phyloP scores from a whole-genome alignment of 1,284 basidiomycete species.

The Melanopsichium pennsylvanicum region DNA sequence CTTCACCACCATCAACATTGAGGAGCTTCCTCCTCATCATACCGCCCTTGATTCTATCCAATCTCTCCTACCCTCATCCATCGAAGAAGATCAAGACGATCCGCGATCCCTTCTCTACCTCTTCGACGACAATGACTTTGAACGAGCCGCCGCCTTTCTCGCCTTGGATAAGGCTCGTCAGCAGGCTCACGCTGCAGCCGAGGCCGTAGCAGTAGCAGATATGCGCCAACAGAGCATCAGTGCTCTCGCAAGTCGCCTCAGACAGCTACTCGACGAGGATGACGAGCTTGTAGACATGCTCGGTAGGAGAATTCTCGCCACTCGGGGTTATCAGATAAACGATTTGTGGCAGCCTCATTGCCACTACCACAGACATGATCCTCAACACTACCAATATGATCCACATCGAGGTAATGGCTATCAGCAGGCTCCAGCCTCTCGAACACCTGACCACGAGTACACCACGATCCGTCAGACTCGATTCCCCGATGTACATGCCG shows the following conservation, averaged over 20 bases:
- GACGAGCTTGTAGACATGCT: constrained; percentile 47
- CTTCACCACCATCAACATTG: constrained; percentile 22
- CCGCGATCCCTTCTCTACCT: constrained; percentile 46
- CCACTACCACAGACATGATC: neutral
- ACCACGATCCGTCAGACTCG: too few species aligned
- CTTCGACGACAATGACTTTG: constrained; percentile 41
- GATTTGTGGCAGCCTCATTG: constrained; percentile 25
- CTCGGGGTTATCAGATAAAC: constrained; percentile 35
- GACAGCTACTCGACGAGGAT: constrained; percentile 41
- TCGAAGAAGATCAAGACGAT: constrained; percentile 45
- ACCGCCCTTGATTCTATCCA: constrained; percentile 6
- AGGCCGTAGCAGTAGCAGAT: constrained; percentile 23
- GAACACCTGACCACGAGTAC: too few species aligned
- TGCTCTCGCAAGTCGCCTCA: constrained; percentile 13
- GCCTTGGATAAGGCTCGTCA: constrained; percentile 23
- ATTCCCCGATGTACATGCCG: constrained; percentile 4
- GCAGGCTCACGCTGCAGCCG: constrained; percentile 16
- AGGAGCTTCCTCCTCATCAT: constrained; percentile 34
- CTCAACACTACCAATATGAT: neutral
- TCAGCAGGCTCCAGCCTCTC: neutral
- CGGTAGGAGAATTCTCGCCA: constrained; percentile 44
- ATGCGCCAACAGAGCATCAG: constrained; percentile 8
- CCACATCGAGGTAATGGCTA: neutral
- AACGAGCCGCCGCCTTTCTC: constrained; percentile 18
- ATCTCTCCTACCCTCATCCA: constrained; percentile 25